Base-by-base conservation (phyloP, 2,329 filamentous ascomycete genomes). In the Ceratocystis huliohia region DNA sequence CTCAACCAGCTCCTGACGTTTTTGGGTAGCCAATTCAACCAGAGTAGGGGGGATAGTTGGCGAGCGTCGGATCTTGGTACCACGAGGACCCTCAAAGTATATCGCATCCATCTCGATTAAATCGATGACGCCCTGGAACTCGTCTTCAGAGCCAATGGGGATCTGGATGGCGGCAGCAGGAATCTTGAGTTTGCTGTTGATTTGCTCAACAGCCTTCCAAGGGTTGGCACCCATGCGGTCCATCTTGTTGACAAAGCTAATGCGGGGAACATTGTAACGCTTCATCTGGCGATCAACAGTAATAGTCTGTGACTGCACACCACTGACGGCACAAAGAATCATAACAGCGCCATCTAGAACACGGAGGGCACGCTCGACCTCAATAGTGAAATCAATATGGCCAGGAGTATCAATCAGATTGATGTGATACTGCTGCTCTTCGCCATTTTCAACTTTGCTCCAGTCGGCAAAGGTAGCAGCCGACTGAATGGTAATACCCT, bases 181-280 rank as follows among this genome's bases (percentile, higher is more conserved):
- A 65, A 97, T 88, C 78, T 92, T 92, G 69, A 99, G 84, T 79
- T 99, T 99, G 72, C 87, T 84, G 79, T 96, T 96, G 81, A 99
- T 97, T 78, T 96, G 92, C 50, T 99, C 93, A 67, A 99, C 86
- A 7, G 91, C 92, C 78, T 96, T 96, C 85, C 92, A 99, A 7
- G 94, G 94, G 75, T 99, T 97, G 70, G 94, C 90, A 68, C 94
- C 94, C 88, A 96, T 96, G 70, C 94, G 88, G 74, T 99, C 94
- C 93, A 99, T 97, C 82, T 99, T 99, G 81, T 99, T 99, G 75
- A 99, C 86, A 74, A 99, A 99, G 65, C 89, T 96, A 75, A 99
- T 87, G 72, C 94, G 84, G 69, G 94, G 94, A 69, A 99, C 87
- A 74, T 97, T 93, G 81, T 99, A 99, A 71, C 94, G 87, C 80